phyloP scores from a whole-genome alignment of 1,284 basidiomycete genomes.

The Chalciporus sp. region DNA sequence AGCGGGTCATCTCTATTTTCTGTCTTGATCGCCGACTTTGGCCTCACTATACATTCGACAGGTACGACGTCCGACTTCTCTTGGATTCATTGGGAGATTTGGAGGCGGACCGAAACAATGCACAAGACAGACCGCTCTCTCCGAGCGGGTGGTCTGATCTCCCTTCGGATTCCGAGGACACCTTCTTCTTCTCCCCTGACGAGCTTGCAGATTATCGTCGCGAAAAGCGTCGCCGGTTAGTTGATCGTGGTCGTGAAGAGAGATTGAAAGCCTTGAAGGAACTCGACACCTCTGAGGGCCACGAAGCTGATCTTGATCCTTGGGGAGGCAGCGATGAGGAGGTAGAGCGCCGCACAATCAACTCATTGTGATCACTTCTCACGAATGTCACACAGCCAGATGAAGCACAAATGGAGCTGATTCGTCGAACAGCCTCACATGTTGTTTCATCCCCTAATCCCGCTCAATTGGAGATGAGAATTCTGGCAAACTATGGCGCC shows the following conservation, averaged over 20 bases:
- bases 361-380: constrained; percentile 9
- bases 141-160: constrained; percentile 78
- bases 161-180: constrained; percentile 81
- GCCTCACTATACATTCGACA: constrained; percentile 36
- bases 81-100: constrained; percentile 50
- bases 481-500: constrained; percentile 78
- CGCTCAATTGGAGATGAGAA: constrained; percentile 82
- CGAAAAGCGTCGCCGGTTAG: constrained; percentile 62
- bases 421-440: constrained; percentile 74
- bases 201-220: constrained; percentile 69
- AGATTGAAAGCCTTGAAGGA: constrained; percentile 65
- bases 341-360: constrained; percentile 38
- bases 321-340: constrained; percentile 79
- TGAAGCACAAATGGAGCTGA: constrained; percentile 62
- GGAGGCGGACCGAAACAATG: not conserved
- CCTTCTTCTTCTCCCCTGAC: constrained; percentile 69
- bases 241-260: constrained; percentile 64
- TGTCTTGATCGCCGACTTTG: constrained; percentile 10
- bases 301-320: constrained; percentile 43
- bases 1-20: constrained; percentile 17
- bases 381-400: constrained; percentile 56
- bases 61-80: constrained; percentile 80
- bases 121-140: constrained; percentile 34
- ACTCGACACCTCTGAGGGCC: constrained; percentile 48
- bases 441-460: constrained; percentile 72